Conservation (phyloP, 148 eudicot genomes). For the Chenopodium formosanum region DNA sequence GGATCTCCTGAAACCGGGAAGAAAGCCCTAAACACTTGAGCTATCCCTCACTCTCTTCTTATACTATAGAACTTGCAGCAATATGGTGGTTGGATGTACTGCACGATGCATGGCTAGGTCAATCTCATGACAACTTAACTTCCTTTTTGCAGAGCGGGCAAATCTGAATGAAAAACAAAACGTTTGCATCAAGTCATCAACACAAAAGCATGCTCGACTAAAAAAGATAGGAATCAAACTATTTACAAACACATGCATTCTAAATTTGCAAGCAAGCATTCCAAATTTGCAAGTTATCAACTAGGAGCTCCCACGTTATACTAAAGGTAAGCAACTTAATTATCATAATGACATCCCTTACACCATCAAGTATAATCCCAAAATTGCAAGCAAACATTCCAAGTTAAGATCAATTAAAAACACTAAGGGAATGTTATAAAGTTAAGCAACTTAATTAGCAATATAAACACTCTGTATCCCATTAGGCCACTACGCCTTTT, state of each 20-base stretch:
- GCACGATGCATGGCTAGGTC: not conserved
- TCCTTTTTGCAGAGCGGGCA: conserved; percentile 67
- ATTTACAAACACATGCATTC: not conserved
- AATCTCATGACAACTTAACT: conserved; percentile 24
- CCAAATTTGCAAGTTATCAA: not conserved
- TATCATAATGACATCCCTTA: not conserved
- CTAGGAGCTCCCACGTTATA: not conserved
- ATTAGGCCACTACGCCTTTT: too few relatives aligned
- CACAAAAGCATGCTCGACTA: not conserved
- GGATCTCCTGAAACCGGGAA: too few relatives aligned
- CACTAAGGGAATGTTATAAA: too few relatives aligned
- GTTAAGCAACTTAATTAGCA: too few relatives aligned
- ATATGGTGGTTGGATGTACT: not conserved
- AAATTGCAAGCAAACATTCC: too few relatives aligned
- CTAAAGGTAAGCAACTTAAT: not conserved
- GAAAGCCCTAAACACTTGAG: too few relatives aligned
- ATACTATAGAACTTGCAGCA: conserved; percentile 10
- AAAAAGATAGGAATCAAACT: not conserved
- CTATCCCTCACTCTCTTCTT: not conserved
- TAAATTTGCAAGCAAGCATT: not conserved
- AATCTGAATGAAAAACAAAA: conserved; percentile 28
- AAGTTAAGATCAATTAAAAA: too few relatives aligned
- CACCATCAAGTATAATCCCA: not conserved
- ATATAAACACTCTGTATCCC: too few relatives aligned
- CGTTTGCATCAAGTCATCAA: not conserved